Evolutionary conservation across 2,329 filamentous ascomycete species (phyloP), one percentile per base, ranked within the genome.

Genomic region (Epichloe glyceriae): DNA sequence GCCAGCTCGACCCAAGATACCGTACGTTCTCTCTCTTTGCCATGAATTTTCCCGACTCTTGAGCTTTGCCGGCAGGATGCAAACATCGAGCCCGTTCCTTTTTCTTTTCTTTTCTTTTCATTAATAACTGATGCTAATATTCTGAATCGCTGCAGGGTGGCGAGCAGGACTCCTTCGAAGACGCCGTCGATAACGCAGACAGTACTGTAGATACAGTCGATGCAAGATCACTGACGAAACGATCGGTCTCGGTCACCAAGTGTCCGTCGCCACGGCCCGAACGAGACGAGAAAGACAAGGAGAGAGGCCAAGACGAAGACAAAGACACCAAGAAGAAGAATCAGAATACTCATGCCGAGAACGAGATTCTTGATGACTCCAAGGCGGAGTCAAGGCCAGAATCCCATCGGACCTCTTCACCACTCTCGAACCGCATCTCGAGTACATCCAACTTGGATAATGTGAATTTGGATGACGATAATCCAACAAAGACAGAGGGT

Each of bases 391-490:
- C 61, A 39, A 50, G 52, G 8, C 51, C 56, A 17, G 47, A 50
- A 11, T 53, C 57, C 14, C 58, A 61, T 17, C 59, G 64, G 54
- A 64, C 67, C 52, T 69, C 68, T 46, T 69, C 70, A 7, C 62
- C 67, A 15, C 55, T 64, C 19, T 71, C 73, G 10, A 67, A 70
- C 45, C 70, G 70, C 54, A 62, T 75, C 42, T 77, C 75, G 20
- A 67, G 67, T 56, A 67, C 67, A 12, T 73, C 72, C 12, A 69
- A 71, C 50, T 64, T 80, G 51, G 74, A 80, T 61, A 75, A 83
- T 62, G 80, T 89, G 54, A 85, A 80, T 60, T 72, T 91, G 52
- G 78, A 81, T 63, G 82, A 81, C 61, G 78, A 82, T 53, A 64
- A 65, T 56, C 51, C 65, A 54, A 54, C 62, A 35, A 60, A 64